Evolutionary conservation across 2,329 filamentous ascomycete genomes (phyloP), one percentile per base, ranked within the genome.

Genomic region (Neophaeococcomyces aloes): DNA sequence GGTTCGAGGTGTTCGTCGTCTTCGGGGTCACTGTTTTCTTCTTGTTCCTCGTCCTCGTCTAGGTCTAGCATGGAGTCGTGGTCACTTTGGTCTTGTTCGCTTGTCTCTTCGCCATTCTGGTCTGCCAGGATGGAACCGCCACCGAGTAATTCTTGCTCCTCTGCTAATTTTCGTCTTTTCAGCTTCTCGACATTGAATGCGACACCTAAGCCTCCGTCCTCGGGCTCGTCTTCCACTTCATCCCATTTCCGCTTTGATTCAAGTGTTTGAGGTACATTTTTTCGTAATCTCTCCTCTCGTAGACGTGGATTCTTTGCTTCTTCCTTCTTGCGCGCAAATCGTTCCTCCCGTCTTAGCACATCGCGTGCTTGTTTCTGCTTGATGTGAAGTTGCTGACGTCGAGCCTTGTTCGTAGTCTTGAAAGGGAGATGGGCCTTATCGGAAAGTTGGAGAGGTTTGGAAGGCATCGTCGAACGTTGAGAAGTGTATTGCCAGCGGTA

Each of bases 181-280:
- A 71, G 61, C 39, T 65, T 61, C 55, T 69, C 67, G 29, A 70
- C 64, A 52, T 71, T 67, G 32, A 71, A 65, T 40, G 62, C 69
- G 49, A 66, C 40, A 29, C 67, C 69, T 34, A 72, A 55, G 18
- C 65, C 60, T 37, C 55, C 57, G 43, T 68, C 65, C 30, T 68
- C 66, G 13, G 62, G 62, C 47, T 70, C 68, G 41, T 65, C 65
- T 37, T 79, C 79, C 38, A 76, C 75, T 41, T 88, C 80, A 56
- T 95, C 88, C 86, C 86, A 96, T 25, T 86, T 79, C 61, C 91
- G 78, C 70, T 94, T 94, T 56, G 79, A 77, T 56, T 95, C 88
- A 46, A 94, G 74, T 0, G 86, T 94, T 43, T 77, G 63, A 0
- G 91, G 83, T 33, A 87, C 74, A 66, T 94, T 94, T 53, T 75